Percentiles rank a stretch among this genome's conserved stretches.
Evolutionary conservation across 2,329 filamentous ascomycete species (phyloP).

Genomic region (Malbranchea cinnamomea): DNA sequence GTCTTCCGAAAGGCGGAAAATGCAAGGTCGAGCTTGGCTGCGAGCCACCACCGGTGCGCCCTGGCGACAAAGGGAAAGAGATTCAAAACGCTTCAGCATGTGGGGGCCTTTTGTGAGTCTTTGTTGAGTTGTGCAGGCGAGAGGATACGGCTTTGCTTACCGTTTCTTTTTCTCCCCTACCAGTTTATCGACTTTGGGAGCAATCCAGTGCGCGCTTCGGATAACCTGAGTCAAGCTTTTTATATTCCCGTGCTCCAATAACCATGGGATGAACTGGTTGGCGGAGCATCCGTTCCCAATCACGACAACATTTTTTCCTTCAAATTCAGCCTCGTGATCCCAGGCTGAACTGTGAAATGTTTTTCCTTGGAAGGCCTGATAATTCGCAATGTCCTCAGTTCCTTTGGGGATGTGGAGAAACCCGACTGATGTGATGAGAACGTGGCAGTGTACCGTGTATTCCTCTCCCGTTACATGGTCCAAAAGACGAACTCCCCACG

Average conservation of each 20-base stretch:
- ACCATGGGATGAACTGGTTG: constrained; percentile 2
- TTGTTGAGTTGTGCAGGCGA: no score
- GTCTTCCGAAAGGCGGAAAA: constrained; percentile 1
- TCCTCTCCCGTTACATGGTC: constrained; percentile 9
- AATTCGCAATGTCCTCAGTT: constrained; percentile 1
- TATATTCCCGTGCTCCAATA: constrained; percentile 1
- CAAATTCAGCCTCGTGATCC: constrained; percentile 1
- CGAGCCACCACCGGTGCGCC: constrained; percentile 1
- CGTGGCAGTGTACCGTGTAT: constrained; percentile 7
- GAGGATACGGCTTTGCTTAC: no score
- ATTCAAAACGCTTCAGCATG: no score
- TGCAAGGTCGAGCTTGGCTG: neutral
- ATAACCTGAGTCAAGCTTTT: neutral
- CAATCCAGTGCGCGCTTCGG: constrained; percentile 2
- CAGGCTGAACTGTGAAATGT: constrained; percentile 1
- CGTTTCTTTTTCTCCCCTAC: constrained; percentile 1
- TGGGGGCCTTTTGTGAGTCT: no score
- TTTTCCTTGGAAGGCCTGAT: neutral
- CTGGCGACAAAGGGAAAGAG: neutral
- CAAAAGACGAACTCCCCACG: constrained; percentile 13
- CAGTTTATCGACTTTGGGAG: neutral
- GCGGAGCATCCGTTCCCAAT: constrained; percentile 3
- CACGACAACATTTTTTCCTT: constrained; percentile 1
- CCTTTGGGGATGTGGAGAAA: constrained; percentile 7
- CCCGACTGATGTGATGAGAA: constrained; percentile 13